These are phyloP conservation scores for Centella asiatica DNA, from an alignment of 129 eudicot species.

Conservation along the genomic window DNA sequence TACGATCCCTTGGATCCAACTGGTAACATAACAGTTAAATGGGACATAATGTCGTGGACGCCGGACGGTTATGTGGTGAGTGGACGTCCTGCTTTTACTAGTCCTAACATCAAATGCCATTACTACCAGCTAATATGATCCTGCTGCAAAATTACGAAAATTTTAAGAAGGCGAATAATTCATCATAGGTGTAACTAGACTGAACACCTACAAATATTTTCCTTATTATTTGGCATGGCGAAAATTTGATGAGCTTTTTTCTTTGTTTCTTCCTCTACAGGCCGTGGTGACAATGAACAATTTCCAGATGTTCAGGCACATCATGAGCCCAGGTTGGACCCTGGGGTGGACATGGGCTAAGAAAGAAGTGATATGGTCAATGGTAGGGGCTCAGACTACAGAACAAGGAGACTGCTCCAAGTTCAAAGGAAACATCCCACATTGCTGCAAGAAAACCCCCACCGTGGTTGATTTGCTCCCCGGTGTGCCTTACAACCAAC, in stretches of 20 bases:
- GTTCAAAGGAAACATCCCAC: constrained; percentile 88
- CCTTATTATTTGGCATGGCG: too few relatives aligned
- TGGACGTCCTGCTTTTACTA: not conserved
- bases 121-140: too few relatives aligned
- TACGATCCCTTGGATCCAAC: constrained; percentile 88
- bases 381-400: constrained; percentile 83
- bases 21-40: constrained; percentile 77
- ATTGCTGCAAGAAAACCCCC: constrained; percentile 84
- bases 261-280: too few relatives aligned
- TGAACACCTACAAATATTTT: too few relatives aligned
- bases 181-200: too few relatives aligned
- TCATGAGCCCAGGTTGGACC: constrained; percentile 86
- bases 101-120: not conserved
- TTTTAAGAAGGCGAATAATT: too few relatives aligned
- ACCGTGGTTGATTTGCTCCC: constrained; percentile 79
- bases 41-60: constrained; percentile 82
- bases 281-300: constrained; percentile 78
- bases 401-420: constrained; percentile 97
- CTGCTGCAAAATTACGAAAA: too few relatives aligned
- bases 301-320: constrained; percentile 82
- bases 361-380: constrained; percentile 86
- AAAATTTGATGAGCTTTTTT: too few relatives aligned
- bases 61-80: constrained; percentile 72
- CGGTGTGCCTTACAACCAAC: constrained; percentile 88
- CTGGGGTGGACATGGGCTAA: constrained; percentile 99